These are phyloP conservation scores for Colletotrichum theobromicola DNA, from an alignment of 2,329 filamentous ascomycete species.

Conservation along the genomic window DNA sequence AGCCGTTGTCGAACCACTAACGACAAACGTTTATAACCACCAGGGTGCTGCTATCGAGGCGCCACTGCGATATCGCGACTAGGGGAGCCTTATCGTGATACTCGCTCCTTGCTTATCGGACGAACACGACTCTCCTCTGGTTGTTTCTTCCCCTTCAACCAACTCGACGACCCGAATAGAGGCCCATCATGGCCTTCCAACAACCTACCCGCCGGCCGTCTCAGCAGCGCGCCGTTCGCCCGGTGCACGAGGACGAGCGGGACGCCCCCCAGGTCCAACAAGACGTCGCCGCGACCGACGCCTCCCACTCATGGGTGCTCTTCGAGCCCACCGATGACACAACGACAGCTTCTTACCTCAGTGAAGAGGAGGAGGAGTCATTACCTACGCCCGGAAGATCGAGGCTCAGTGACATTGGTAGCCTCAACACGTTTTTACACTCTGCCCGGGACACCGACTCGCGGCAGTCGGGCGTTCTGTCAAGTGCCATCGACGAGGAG, in stretches of 20 bases:
- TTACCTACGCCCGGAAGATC: slow-evolving; percentile 73
- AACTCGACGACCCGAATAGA: neutral
- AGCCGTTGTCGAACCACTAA: neutral
- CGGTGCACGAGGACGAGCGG: slow-evolving; percentile 45
- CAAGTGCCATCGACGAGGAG: slow-evolving; percentile 39
- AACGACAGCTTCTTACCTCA: slow-evolving; percentile 70
- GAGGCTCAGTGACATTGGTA: slow-evolving; percentile 80
- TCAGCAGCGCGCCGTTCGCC: slow-evolving; percentile 49
- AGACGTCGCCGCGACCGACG: slow-evolving; percentile 35
- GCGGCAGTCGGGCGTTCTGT: slow-evolving; percentile 41
- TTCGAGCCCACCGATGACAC: slow-evolving; percentile 75
- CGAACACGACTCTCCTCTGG: neutral
- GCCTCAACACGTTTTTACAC: slow-evolving; percentile 71
- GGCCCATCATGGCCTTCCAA: slow-evolving; percentile 60
- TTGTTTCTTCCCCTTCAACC: slow-evolving; percentile 2
- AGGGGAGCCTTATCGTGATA: slow-evolving; percentile 15
- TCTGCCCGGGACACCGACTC: slow-evolving; percentile 58
- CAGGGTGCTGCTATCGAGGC: neutral
- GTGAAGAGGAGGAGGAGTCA: slow-evolving; percentile 69
- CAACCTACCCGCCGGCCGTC: slow-evolving; percentile 60
- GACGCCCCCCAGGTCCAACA: slow-evolving; percentile 29
- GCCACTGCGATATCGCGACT: slow-evolving; percentile 15
- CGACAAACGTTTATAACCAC: neutral
- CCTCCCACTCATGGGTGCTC: slow-evolving; percentile 94
- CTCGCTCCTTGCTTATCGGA: neutral